Evolutionary conservation across 1,284 basidiomycete species (phyloP).

Genomic region (Thelephora terrestris): DNA sequence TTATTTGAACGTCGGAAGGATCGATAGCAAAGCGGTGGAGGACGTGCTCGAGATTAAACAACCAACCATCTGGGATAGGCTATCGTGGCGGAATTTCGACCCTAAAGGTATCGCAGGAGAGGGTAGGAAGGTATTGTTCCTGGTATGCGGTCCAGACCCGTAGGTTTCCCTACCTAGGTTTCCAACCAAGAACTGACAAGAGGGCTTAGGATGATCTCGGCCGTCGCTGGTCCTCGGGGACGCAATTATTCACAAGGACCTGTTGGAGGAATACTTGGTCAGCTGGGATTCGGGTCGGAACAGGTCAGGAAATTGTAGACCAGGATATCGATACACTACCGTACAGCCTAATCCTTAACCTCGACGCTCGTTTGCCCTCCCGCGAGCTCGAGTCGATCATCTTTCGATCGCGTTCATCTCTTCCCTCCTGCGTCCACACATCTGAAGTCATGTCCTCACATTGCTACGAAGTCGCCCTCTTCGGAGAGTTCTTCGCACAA

Average conservation of each 20-base stretch:
- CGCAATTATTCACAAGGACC: conserved; percentile 66
- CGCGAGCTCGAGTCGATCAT: no score
- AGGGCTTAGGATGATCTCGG: conserved; percentile 53
- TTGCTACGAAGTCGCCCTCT: conserved; percentile 68
- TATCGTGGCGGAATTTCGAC: conserved; percentile 35
- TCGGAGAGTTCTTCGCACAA: conserved; percentile 54
- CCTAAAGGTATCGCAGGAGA: conserved; percentile 12
- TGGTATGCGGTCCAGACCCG: conserved; percentile 75
- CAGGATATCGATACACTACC: neutral
- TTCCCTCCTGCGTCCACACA: neutral
- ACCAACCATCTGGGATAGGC: conserved; percentile 5
- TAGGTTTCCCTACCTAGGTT: conserved; percentile 28
- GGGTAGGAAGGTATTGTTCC: conserved; percentile 41
- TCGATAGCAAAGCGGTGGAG: conserved; percentile 39
- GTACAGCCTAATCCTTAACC: neutral
- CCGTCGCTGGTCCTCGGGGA: conserved; percentile 68
- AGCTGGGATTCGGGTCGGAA: conserved; percentile 47
- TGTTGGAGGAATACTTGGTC: conserved; percentile 56
- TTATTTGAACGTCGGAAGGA: conserved; percentile 37
- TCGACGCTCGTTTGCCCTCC: no score
- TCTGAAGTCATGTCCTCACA: conserved; percentile 25
- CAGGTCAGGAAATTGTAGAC: conserved; percentile 63
- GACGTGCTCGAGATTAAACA: conserved; percentile 25
- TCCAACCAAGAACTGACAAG: conserved; percentile 1
- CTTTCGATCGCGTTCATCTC: no score